Evolutionary conservation across 371 early-diverging fungal species (phyloP), one percentile per base, ranked within the genome.

Genomic region (Gilbertella persicaria): DNA sequence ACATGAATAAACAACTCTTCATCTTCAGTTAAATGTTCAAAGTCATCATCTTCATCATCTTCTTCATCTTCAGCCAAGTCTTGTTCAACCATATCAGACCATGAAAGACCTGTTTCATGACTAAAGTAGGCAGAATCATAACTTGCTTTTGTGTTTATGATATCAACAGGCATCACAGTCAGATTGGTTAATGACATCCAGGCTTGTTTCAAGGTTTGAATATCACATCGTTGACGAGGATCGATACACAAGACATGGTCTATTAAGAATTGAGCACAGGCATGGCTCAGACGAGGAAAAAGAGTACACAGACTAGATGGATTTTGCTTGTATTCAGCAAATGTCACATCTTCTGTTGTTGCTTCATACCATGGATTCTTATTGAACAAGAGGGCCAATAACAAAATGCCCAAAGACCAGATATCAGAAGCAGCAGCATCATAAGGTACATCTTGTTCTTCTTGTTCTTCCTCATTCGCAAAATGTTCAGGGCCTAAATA

Each of bases 351-450:
- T 28, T 67, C 58, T 16, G 55, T 47, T 30, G 70, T 75, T 13
- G 87, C 84, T 50, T 82, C 79, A 61, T 85, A 76, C 93, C 93
- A 93, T 5, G 91, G 93, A 58, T 90, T 90, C 39, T 89, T 82
- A 51, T 89, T 89, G 73, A 85, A 86, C 39, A 87, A 63, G 24
- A 91, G 50, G 61, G 88, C 88, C 52, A 91, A 53, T 10, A 93
- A 67, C 24, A 93, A 77, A 45, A 93, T 81, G 25, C 91, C 91
- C 9, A 90, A 67, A 4, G 82, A 80, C 94, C 94, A 93, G 19
- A 82, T 75, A 63, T 92, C 90, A 21, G 82, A 80, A 29, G 84
- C 82, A 33, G 89, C 81, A 9, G 87, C 76, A 35, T 78, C 74
- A 56, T 89, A 90, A 29, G 71, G 67, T 13, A 65, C 49, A 6